Conservation (phyloP, 192 early-diverging fungal species). For the Entomortierella chlamydospora region DNA sequence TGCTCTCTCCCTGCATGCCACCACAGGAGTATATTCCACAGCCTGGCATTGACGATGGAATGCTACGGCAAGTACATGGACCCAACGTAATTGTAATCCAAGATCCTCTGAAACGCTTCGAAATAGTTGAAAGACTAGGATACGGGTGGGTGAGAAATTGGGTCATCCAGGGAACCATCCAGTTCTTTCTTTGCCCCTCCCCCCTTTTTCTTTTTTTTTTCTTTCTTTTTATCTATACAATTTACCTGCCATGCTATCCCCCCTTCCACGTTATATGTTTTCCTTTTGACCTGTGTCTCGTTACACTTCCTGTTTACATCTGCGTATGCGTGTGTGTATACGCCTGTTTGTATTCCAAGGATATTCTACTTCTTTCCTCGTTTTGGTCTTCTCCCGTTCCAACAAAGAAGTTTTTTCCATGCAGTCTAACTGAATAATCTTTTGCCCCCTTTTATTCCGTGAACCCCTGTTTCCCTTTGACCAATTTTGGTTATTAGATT, state of each 20-base stretch:
- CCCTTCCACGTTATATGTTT: neutral
- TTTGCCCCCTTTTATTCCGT: neutral
- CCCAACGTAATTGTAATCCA: neutral
- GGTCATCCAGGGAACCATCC: no score
- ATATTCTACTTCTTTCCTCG: neutral
- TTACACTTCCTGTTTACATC: neutral
- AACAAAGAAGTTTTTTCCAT: neutral
- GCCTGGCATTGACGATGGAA: neutral
- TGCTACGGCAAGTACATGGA: neutral
- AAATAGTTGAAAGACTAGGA: constrained; percentile 23
- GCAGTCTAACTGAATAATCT: neutral
- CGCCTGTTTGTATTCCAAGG: no score
- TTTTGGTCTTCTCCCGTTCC: neutral
- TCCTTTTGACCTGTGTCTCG: neutral
- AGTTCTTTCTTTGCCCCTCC: neutral
- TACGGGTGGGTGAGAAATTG: constrained; percentile 31
- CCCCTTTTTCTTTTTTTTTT: no score
- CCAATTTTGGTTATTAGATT: constrained; percentile 12
- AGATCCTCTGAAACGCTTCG: constrained; percentile 14
- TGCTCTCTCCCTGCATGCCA: neutral
- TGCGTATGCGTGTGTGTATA: no score
- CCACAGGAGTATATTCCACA: neutral
- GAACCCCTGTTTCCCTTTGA: neutral
- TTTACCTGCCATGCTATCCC: neutral
- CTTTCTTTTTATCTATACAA: neutral